Percentiles rank a stretch among this genome's conserved stretches.
Conservation (phyloP, 2,329 filamentous ascomycete genomes). For the Geosmithia flava region DNA sequence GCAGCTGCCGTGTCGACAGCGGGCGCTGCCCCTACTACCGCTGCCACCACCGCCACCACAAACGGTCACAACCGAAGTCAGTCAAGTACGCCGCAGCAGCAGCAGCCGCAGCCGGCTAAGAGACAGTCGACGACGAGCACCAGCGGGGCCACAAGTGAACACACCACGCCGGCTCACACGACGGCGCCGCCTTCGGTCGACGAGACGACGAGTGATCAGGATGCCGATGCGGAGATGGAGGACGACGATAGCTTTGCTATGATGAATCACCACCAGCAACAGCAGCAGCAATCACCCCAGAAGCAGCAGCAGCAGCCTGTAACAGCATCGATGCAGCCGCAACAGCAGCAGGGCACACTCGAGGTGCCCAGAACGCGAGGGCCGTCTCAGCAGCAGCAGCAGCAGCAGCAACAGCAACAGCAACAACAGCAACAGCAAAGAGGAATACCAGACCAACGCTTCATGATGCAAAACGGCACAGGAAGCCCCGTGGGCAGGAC, state of each 20-base stretch:
- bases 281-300: constrained; percentile 7
- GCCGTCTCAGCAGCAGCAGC: constrained; percentile 19
- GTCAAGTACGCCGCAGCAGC: constrained; percentile 11
- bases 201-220: constrained; percentile 32
- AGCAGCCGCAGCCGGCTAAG: constrained; percentile 10
- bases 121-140: constrained; percentile 21
- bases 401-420: constrained; percentile 1
- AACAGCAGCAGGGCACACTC: constrained; percentile 25
- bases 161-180: constrained; percentile 17
- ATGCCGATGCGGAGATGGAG: constrained; percentile 40
- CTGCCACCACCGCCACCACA: no score
- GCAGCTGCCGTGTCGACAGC: no score
- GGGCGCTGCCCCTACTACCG: constrained; percentile 2
- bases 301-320: constrained; percentile 6
- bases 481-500: constrained; percentile 20
- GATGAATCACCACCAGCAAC: constrained; percentile 27
- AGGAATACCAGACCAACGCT: constrained; percentile 20
- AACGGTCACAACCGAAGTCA: constrained; percentile 7
- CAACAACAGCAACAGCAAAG: constrained; percentile 10
- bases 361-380: constrained; percentile 29
- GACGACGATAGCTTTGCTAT: constrained; percentile 43
- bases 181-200: constrained; percentile 27
- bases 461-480: constrained; percentile 28
- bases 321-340: constrained; percentile 21
- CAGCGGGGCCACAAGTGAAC: constrained; percentile 19